Evolutionary conservation across 768 basidiomycete species (phyloP).

Genomic region (Psilocybe cubensis): DNA sequence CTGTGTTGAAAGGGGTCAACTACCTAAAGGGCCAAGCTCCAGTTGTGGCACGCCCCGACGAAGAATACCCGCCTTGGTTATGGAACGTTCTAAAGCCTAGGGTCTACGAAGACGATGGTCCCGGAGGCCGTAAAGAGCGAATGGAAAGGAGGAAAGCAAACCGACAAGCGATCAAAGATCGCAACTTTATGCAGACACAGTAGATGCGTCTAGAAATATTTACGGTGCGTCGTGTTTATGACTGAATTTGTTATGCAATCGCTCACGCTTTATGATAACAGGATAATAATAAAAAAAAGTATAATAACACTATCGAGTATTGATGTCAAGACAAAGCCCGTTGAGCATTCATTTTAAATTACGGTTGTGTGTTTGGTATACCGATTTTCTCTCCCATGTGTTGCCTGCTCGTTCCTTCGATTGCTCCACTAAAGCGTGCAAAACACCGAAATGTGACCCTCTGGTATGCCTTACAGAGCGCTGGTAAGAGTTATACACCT

Average conservation of each 20-base stretch:
- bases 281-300: not conserved
- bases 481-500: too few relatives aligned
- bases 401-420: too few relatives aligned
- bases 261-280: not conserved
- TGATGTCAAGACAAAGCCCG: too few relatives aligned
- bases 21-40: conserved; percentile 84
- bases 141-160: conserved; percentile 61
- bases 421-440: too few relatives aligned
- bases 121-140: conserved; percentile 69
- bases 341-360: too few relatives aligned
- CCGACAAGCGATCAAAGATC: conserved; percentile 73
- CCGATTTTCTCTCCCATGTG: too few relatives aligned
- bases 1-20: conserved; percentile 77
- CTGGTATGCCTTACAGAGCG: too few relatives aligned
- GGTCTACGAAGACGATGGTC: conserved; percentile 69
- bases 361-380: too few relatives aligned
- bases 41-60: conserved; percentile 77
- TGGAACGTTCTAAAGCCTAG: conserved; percentile 76
- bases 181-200: conserved; percentile 87
- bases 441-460: too few relatives aligned
- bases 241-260: not conserved
- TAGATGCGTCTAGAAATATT: conserved; percentile 29
- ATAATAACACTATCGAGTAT: not conserved
- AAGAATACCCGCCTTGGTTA: conserved; percentile 88
- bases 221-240: not conserved